phyloP scores from a whole-genome alignment of 75 land plant species.

The Pinus taeda region DNA sequence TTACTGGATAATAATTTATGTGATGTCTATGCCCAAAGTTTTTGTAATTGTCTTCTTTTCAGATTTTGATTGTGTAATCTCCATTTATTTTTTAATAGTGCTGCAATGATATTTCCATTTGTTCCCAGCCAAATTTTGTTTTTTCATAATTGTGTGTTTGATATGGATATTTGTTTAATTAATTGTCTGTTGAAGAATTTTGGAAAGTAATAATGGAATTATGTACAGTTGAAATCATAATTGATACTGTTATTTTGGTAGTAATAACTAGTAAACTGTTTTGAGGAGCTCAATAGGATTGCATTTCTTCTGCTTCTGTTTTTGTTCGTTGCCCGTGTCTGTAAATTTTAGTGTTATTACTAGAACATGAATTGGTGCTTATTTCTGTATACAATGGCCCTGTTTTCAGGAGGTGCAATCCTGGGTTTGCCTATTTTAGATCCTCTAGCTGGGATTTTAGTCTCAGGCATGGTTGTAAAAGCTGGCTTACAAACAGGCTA shows the following conservation, averaged over 20 bases:
- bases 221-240: neutral
- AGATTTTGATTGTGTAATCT: no score
- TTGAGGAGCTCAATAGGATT: neutral
- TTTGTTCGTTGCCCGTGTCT: neutral
- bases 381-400: neutral
- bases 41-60: no score
- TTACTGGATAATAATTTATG: no score
- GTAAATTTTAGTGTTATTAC: neutral
- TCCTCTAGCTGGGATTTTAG: conserved; percentile 88
- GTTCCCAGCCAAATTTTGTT: no score
- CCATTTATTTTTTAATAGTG: no score
- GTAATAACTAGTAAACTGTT: neutral
- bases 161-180: no score
- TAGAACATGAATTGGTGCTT: neutral
- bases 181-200: no score
- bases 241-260: neutral
- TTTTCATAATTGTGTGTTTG: no score
- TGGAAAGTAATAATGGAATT: no score
- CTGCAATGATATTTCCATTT: no score
- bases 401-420: conserved; percentile 73
- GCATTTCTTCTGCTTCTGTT: neutral
- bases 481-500: conserved; percentile 90
- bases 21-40: no score
- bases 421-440: conserved; percentile 79
- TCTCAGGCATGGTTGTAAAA: conserved; percentile 92